phyloP scores from a whole-genome alignment of 495 filamentous ascomycete species.

The Penicillium silybi region DNA sequence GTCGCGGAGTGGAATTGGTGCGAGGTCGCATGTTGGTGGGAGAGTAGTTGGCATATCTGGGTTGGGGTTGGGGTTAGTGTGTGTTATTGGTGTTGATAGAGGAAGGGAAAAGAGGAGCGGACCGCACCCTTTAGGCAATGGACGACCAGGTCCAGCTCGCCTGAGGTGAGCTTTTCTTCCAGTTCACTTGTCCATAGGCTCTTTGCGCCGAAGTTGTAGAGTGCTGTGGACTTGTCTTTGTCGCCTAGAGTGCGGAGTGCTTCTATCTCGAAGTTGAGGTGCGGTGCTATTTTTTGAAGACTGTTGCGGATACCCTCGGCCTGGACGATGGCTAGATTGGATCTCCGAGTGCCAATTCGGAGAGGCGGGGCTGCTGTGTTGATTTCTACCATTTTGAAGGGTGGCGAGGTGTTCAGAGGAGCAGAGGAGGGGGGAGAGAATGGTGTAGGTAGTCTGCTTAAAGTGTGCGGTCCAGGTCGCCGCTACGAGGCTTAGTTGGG shows the following conservation, averaged over 20 bases:
- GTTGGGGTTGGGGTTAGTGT: too few species aligned
- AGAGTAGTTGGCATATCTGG: not conserved
- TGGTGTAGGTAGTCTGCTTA: not conserved
- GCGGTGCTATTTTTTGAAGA: conserved; percentile 53
- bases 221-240: conserved; percentile 66
- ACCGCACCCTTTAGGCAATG: conserved; percentile 69
- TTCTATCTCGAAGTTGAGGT: conserved; percentile 55
- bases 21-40: conserved; percentile 33
- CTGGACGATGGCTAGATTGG: conserved; percentile 66
- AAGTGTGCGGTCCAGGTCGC: not conserved
- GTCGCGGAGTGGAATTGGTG: conserved; percentile 62
- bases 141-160: conserved; percentile 72
- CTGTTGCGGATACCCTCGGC: conserved; percentile 56
- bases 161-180: conserved; percentile 61
- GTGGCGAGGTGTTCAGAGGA: not conserved
- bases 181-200: conserved; percentile 83
- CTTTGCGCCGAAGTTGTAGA: conserved; percentile 75
- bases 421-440: not conserved
- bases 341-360: conserved; percentile 65
- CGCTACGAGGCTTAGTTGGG: too few species aligned
- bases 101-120: not conserved
- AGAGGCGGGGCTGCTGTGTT: not conserved
- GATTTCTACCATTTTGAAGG: not conserved
- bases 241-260: conserved; percentile 65
- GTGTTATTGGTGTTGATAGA: not conserved